Evolutionary conservation across 108 stramenopile genomes (phyloP).

Genomic region (Parmales sp.): DNA sequence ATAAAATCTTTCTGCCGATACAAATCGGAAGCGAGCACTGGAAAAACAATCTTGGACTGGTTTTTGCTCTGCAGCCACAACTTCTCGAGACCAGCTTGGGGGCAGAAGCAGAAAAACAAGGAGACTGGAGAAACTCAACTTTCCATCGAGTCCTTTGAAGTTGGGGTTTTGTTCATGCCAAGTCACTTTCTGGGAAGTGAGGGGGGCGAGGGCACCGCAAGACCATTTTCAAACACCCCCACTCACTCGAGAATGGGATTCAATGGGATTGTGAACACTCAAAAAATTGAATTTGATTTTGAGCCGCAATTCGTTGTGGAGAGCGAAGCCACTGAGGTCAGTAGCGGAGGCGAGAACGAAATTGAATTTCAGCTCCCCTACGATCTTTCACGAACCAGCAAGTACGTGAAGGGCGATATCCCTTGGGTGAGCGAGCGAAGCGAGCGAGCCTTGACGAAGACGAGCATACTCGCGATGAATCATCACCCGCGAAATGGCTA

Average conservation of each 20-base stretch:
- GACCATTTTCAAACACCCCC: not conserved
- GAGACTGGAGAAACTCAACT: too few relatives aligned
- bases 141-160: not conserved
- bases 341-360: too few relatives aligned
- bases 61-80: not conserved
- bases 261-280: not conserved
- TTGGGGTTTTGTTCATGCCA: not conserved
- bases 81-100: not conserved
- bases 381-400: too few relatives aligned
- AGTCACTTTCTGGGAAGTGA: not conserved
- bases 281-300: too few relatives aligned
- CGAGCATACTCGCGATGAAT: too few relatives aligned
- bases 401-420: too few relatives aligned
- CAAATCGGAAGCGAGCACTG: not conserved
- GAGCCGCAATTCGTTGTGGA: too few relatives aligned
- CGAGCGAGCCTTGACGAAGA: too few relatives aligned
- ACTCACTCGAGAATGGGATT: not conserved
- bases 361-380: too few relatives aligned
- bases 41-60: not conserved
- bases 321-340: too few relatives aligned
- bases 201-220: not conserved
- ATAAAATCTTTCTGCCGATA: not conserved
- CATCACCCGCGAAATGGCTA: too few relatives aligned
- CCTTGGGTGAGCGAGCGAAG: too few relatives aligned
- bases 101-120: not conserved